A percentile compares a stretch with the other conserved stretches of the same genome.
Evolutionary conservation across 768 basidiomycete genomes (phyloP).

Genomic region (Kwoniella bestiolae): DNA sequence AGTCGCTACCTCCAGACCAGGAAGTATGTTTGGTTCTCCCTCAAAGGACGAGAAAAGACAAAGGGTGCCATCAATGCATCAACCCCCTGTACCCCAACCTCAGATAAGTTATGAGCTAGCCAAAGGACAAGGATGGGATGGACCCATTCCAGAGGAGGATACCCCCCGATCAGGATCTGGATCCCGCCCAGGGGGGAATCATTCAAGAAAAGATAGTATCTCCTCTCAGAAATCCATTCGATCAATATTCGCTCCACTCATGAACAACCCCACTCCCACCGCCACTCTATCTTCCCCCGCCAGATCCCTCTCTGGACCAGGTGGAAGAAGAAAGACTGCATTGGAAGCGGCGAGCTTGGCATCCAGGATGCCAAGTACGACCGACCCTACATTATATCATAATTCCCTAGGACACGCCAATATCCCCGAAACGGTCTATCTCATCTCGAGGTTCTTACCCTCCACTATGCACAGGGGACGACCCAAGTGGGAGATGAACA

Average conservation of each 20-base stretch:
- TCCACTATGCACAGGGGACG: slow-evolving; percentile 24
- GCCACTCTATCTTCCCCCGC: background rate
- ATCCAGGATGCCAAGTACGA: slow-evolving; percentile 36
- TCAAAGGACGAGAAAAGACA: slow-evolving; percentile 22
- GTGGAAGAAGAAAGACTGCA: slow-evolving; percentile 41
- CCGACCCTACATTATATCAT: slow-evolving; percentile 44
- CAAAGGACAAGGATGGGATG: slow-evolving; percentile 41
- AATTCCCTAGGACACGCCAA: slow-evolving; percentile 44
- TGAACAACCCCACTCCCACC: background rate
- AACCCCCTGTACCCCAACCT: slow-evolving; percentile 47
- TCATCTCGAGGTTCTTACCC: slow-evolving; percentile 50
- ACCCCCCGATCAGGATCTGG: background rate
- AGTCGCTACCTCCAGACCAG: slow-evolving; percentile 25
- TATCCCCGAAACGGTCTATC: slow-evolving; percentile 46
- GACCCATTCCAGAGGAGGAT: slow-evolving; percentile 26
- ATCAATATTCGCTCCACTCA: slow-evolving; percentile 22
- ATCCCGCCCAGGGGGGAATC: background rate
- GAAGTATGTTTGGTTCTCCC: slow-evolving; percentile 36
- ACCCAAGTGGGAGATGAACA: slow-evolving; percentile 45
- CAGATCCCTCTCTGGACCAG: slow-evolving; percentile 13
- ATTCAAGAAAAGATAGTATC: slow-evolving; percentile 18
- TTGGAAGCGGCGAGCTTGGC: slow-evolving; percentile 37
- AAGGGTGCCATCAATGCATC: slow-evolving; percentile 40
- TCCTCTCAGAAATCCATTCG: slow-evolving; percentile 15
- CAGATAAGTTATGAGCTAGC: slow-evolving; percentile 38